Evolutionary conservation across 2,329 filamentous ascomycete genomes (phyloP), one percentile per base, ranked within the genome.

Genomic region (Xylaria multiplex): DNA sequence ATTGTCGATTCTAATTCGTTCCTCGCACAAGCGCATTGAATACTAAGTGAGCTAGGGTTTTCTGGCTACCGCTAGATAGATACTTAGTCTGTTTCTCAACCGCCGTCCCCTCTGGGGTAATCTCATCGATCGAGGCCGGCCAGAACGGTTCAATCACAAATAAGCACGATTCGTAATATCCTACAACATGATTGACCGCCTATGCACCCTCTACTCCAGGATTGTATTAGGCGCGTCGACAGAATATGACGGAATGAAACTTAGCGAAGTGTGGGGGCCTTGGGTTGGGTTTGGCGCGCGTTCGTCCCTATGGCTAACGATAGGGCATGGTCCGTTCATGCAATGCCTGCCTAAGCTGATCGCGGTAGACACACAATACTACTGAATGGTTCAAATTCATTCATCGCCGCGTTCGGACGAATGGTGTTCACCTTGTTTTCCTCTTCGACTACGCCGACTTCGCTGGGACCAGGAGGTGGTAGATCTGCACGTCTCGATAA

Each of bases 381-480:
- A 22, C 48, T 40, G 40, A 32, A 24, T 53, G 56, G 60, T 48
- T 64, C 50, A 30, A 56, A 64, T 22, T 37, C 42, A 52, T 59
- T 54, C 58, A 55, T 65, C 55, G 54, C 62, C 65, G 59, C 54
- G 11, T 55, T 59, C 65, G 58, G 62, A 42, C 62, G 62, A 62
- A 65, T 54, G 65, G 65, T 67, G 30, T 59, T 46, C 11, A 42
- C 19, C 22, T 27, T 53, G 42, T 40, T 9, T 45, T 11, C 16
- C 49, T 22, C 57, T 48, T 35, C 22, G 30, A 49, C n/a, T 6
- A 45, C 54, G 56, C 60, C 64, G 64, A 57, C 27, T 53, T 64
- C 64, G 60, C 64, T 60, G 37, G 45, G 35, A 11, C 50, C 13
- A 27, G 11, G 40, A 56, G 60, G 55, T 37, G 53, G 64, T 46